Base-by-base conservation (phyloP, 75 land plant species). In the Pseudotsuga menziesii region DNA sequence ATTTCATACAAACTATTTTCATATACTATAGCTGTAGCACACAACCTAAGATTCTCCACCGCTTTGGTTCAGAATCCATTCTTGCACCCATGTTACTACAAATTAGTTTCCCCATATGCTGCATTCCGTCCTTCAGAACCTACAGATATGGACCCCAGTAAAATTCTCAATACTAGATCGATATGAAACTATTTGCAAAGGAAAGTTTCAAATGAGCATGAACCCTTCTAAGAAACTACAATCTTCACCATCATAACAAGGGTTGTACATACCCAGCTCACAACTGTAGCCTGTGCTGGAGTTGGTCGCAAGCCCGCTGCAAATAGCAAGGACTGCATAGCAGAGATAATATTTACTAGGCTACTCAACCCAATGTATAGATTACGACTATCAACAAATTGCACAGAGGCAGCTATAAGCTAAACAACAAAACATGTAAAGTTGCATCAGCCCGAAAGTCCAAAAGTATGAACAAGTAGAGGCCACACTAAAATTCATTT, bases 221-320 rank as follows among this genome's bases (percentile, higher is more conserved):
- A 61, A 61, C 27, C 29, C 72, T 69, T 44, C 1, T 23, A 41
- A 69, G 14, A 69, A n/a, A 69, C 4, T n/a, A 41, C 39, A 71
- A 29, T 41, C 23, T 69, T 69, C 23, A 27, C 27, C 17, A 73
- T 73, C 23, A 73, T 72, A 20, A 55, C 32, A 73, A 56, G 57
- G 75, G 9, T 73, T 73, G 15, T 70, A 58, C 91, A 79, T 89
- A 97, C 99, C 99, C 99, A 97, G 81, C 98, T 94, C 2, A 88
- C 92, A 80, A 82, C 95, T 72, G 99, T 97, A 22, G 99, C 92
- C 79, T 97, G 99, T 23, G 96, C 99, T 74, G 99, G 95, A 23
- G 99, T 94, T 22, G 99, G 96, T 58, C 98, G 82, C 78, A 97
- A 88, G 62, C 99, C 99, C 81, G 99, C 99, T 82, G 99, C 99